Base-by-base conservation (phyloP, 2,329 filamentous ascomycete genomes). In the Sarocladium kiliense region DNA sequence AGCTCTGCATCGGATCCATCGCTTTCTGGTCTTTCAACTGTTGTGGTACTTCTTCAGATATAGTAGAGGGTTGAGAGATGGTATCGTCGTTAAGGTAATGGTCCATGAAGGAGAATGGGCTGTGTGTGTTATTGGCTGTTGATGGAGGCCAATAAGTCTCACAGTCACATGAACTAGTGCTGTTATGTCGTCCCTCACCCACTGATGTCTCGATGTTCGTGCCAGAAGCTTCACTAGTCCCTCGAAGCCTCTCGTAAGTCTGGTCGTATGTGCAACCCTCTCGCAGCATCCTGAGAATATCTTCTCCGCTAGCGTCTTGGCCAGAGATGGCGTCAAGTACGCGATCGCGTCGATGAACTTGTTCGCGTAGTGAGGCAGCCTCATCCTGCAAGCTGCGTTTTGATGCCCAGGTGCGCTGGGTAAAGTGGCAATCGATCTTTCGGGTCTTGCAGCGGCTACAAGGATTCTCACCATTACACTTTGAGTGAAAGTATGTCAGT, bases 1-100 rank as follows among this genome's bases (percentile, higher is more conserved):
- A 36, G 47, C 47, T 51, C 47, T 51, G 47, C 30, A 51, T 51
- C 36, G 47, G 47, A 18, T 51, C 30, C 47, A 51, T 51, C 47
- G 34, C 27, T 19, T 51, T 26, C 18, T 51, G 47, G 9, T 5
- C 10, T 21, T 51, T 21, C 4, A 27, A 4, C n/a, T 51, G 47
- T 23, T 51, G 47, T 36, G 47, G 27, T 18, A 36, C 7, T 23
- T 51, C 5, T 6, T 51, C 47, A 12, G 47, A 51, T 3, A 36
- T 21, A n/a, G n/a, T 21, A 5, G 47, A 34, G 5, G 5, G 27
- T 27, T 51, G 47, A 6, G 47, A 51, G 14, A 27, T 12, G 11
- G 27, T 21, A 10, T 51, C 47, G 23, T 51, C 47, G 14, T 16
- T 51, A 5, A 51, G 10, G 14, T 5, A 26, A n/a, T 36, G 6